Base-by-base conservation (phyloP, 257 asterid genomes). In the Linaria vulgaris region DNA sequence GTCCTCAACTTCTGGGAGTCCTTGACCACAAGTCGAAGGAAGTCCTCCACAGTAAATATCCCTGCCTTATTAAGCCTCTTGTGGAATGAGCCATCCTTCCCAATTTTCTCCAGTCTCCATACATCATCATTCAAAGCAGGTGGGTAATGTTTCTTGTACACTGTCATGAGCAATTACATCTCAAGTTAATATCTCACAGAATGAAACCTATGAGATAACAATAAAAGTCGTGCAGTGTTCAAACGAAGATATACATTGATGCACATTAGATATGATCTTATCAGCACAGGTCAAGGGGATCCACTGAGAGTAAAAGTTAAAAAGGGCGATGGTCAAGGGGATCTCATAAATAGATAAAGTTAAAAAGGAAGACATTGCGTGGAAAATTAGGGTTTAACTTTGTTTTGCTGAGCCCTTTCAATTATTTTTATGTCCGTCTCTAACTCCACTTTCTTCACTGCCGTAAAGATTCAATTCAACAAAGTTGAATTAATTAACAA, bases 71-170 rank as follows among this genome's bases (percentile, higher is more conserved):
- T 94, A 58, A 94, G 86, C 85, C 96, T 85, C 82, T 85, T 94
- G 82, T 94, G 97, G 77, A 94, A 94, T 14, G 99, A 90, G 43
- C 99, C 99, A 70, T 94, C 99, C 77, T 94, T 94, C 67, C 99
- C 96, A n/a, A 92, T 94, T 79, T 90, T 94, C 86, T 94, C 99
- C 83, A 94, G 76, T 85, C 99, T 88, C 97, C 99, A 94, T 21
- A 94, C 96, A 0, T 94, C 99, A 54, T 94, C 99, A 74, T 65
- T 85, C 59, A 94, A 70, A 54, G 94, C 88, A 69, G 99, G 99
- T 48, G 99, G 99, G 59, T 90, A 94, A 68, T 94, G 99, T 65
- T 90, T 94, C 83, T 94, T 94, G 88, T 94, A 94, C 81, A 94
- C 99, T 92, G 76, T 52, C 55, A 55, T 41, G 67, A 69, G 70